Conservation (phyloP, 495 filamentous ascomycete species). For the Corynascus novoguineensis region DNA sequence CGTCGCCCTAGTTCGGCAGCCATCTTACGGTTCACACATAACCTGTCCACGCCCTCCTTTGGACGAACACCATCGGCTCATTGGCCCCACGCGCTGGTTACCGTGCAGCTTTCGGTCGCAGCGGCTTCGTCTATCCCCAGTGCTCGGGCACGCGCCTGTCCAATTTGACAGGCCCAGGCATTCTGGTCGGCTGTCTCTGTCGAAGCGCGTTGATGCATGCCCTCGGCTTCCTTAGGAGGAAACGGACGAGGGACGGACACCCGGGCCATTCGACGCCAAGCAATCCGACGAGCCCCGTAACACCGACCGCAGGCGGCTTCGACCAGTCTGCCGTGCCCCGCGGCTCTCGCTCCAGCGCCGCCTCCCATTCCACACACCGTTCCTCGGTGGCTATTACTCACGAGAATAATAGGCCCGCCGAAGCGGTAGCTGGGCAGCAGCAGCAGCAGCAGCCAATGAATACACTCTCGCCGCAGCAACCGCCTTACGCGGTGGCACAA, state of each 20-base stretch:
- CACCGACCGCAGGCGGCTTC: constrained; percentile 43
- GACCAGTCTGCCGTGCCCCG: constrained; percentile 29
- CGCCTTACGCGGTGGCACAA: constrained; percentile 20
- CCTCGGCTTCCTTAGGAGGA: constrained; percentile 92
- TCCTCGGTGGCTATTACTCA: not conserved
- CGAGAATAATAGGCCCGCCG: constrained; percentile 27
- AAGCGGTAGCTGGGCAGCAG: constrained; percentile 33
- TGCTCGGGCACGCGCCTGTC: constrained; percentile 16
- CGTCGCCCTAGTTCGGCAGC: not conserved
- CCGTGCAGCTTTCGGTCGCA: constrained; percentile 20
- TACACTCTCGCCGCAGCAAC: constrained; percentile 34
- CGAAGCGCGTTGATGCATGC: constrained; percentile 55
- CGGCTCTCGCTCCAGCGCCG: constrained; percentile 24
- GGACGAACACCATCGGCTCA: constrained; percentile 15
- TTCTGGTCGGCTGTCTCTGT: constrained; percentile 19
- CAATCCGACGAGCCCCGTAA: constrained; percentile 58
- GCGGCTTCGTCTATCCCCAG: constrained; percentile 8
- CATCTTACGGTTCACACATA: not conserved
- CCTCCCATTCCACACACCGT: constrained; percentile 13
- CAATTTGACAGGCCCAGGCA: constrained; percentile 20
- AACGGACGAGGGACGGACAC: constrained; percentile 78
- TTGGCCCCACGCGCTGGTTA: constrained; percentile 30
- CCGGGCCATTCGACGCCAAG: constrained; percentile 52
- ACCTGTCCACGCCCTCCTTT: constrained; percentile 7
- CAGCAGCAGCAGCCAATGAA: constrained; percentile 32